These are phyloP conservation scores for Annulohypoxylon moriforme DNA, from an alignment of 495 filamentous ascomycete species.

Conservation along the genomic window DNA sequence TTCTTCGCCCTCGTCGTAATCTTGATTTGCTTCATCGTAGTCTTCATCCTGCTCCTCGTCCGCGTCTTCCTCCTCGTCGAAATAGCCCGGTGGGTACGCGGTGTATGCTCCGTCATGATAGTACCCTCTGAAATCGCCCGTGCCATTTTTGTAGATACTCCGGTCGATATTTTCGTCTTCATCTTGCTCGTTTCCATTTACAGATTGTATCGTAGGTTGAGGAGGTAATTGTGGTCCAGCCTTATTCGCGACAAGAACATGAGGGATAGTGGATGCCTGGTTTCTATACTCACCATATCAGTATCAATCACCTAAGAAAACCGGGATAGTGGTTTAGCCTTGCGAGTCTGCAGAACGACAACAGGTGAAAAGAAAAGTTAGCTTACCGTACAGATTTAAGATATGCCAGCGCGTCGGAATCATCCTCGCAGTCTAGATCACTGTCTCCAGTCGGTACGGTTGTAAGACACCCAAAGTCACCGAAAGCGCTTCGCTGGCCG, in stretches of 20 bases:
- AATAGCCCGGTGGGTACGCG: conserved; percentile 57
- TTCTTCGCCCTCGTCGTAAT: conserved; percentile 17
- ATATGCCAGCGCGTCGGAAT: conserved; percentile 76
- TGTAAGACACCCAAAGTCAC: conserved; percentile 69
- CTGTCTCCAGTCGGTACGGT: conserved; percentile 53
- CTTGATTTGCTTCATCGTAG: conserved; percentile 15
- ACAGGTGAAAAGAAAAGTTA: conserved; percentile 35
- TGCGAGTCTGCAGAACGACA: conserved; percentile 23
- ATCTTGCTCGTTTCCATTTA: conserved; percentile 38
- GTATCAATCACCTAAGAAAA: conserved; percentile 44
- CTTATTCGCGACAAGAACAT: conserved; percentile 69
- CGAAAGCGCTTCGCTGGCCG: conserved; percentile 82
- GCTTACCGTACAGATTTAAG: conserved; percentile 83
- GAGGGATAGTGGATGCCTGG: conserved; percentile 76
- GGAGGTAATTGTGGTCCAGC: conserved; percentile 59
- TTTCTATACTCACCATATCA: conserved; percentile 68
- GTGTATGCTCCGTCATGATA: conserved; percentile 80
- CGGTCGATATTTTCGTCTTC: conserved; percentile 50
- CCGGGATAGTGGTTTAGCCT: conserved; percentile 34
- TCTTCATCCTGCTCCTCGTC: conserved; percentile 26
- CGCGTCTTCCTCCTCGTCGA: conserved; percentile 36
- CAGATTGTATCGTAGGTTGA: conserved; percentile 38
- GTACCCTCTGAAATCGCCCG: conserved; percentile 66
- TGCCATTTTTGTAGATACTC: conserved; percentile 55
- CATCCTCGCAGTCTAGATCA: conserved; percentile 67